Conservation (phyloP, 1,284 basidiomycete species). For the Cystobasidium pallidum region DNA sequence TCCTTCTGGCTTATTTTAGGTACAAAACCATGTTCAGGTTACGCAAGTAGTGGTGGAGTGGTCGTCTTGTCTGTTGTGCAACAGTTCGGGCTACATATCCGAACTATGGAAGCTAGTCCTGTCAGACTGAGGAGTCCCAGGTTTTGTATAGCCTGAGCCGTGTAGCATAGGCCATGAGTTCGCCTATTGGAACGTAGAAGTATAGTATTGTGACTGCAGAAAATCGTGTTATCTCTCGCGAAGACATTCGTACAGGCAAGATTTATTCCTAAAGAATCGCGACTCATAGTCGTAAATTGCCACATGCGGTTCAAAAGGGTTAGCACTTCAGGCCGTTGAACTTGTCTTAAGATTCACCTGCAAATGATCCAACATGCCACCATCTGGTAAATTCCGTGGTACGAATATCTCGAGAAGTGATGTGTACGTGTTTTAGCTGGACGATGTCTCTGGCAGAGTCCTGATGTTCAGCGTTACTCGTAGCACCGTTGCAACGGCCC, state of each 20-base stretch:
- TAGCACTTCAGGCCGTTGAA: not conserved
- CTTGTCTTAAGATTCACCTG: constrained; percentile 8
- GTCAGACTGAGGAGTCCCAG: too few species aligned
- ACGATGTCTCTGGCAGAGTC: not conserved
- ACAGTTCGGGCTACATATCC: too few species aligned
- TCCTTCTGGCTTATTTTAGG: not conserved
- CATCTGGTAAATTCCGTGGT: constrained; percentile 36
- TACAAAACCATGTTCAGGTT: constrained; percentile 34
- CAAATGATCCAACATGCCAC: constrained; percentile 10
- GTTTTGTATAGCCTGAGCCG: too few species aligned
- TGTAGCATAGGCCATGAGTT: too few species aligned
- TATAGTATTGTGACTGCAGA: too few species aligned
- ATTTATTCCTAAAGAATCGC: too few species aligned
- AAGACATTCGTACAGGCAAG: too few species aligned
- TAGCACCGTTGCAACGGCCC: constrained; percentile 28
- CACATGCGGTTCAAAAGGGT: not conserved
- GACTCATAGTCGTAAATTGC: not conserved
- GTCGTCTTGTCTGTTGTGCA: too few species aligned
- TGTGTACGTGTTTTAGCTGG: constrained; percentile 14
- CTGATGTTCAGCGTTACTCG: not conserved
- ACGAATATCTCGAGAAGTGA: constrained; percentile 34
- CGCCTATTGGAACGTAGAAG: too few species aligned
- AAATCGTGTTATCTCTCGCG: too few species aligned
- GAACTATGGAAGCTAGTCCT: too few species aligned
- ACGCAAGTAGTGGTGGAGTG: constrained; percentile 39